Percentiles rank a stretch among this genome's conserved stretches.
phyloP scores from a whole-genome alignment of 2,329 filamentous ascomycete species.

The Colletotrichum truncatum region DNA sequence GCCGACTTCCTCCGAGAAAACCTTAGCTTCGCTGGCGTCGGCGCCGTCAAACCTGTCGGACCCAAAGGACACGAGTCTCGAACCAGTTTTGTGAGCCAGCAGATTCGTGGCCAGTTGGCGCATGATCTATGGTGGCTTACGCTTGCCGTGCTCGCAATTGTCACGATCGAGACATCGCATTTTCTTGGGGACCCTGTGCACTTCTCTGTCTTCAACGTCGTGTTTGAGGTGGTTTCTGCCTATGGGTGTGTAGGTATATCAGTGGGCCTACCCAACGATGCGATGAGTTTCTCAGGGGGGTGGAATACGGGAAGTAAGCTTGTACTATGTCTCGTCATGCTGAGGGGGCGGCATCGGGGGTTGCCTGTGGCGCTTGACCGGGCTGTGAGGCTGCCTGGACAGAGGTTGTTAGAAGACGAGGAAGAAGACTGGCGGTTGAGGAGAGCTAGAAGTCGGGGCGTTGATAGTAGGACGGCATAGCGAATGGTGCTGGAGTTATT shows the following conservation, averaged over 20 bases:
- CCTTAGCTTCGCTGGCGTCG: slow-evolving; percentile 53
- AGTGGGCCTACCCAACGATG: slow-evolving; percentile 61
- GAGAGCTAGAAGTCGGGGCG: neutral
- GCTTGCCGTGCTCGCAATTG: slow-evolving; percentile 67
- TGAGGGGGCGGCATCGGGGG: slow-evolving; percentile 65
- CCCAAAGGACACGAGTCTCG: slow-evolving; percentile 43
- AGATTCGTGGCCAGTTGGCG: slow-evolving; percentile 71
- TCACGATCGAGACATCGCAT: slow-evolving; percentile 66
- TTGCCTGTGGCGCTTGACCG: slow-evolving; percentile 65
- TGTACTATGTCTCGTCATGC: slow-evolving; percentile 64
- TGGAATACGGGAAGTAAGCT: slow-evolving; percentile 66
- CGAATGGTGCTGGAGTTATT: too few relatives aligned
- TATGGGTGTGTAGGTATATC: slow-evolving; percentile 72
- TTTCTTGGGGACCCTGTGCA: slow-evolving; percentile 59
- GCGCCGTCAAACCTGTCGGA: slow-evolving; percentile 38
- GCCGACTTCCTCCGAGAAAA: slow-evolving; percentile 29
- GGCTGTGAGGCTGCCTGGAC: slow-evolving; percentile 55
- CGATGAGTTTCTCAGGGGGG: slow-evolving; percentile 64
- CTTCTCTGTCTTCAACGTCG: slow-evolving; percentile 68
- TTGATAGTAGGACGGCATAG: neutral
- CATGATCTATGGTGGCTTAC: slow-evolving; percentile 75
- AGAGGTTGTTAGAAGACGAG: slow-evolving; percentile 40
- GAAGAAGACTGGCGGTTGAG: slow-evolving; percentile 34
- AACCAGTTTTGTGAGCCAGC: slow-evolving; percentile 60
- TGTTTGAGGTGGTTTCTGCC: slow-evolving; percentile 65